These are phyloP conservation scores for Allomyces arbusculus DNA, from an alignment of 192 early-diverging fungal genomes.

Conservation along the genomic window DNA sequence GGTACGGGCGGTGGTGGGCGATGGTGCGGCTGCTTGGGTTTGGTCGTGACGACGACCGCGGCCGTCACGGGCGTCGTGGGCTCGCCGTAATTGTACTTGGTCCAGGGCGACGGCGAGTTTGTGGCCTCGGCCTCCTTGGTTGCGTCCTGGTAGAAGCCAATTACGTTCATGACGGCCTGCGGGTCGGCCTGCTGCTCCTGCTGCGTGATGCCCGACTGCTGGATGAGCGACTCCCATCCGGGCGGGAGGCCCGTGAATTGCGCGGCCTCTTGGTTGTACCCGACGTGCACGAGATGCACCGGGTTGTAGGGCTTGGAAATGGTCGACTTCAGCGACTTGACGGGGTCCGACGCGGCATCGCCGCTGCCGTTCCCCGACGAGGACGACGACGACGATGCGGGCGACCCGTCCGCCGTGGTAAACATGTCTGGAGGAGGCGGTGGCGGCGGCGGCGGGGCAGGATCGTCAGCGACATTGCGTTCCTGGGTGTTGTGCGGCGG, in stretches of 20 bases:
- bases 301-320: conserved; percentile 91
- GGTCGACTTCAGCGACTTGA: conserved; percentile 33
- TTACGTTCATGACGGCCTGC: conserved; percentile 67
- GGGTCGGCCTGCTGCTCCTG: conserved; percentile 84
- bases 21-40: too few relatives aligned
- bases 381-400: neutral
- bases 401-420: neutral
- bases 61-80: too few relatives aligned
- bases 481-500: too few relatives aligned
- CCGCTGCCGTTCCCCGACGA: neutral
- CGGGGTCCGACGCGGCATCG: neutral
- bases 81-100: too few relatives aligned
- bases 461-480: too few relatives aligned
- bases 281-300: conserved; percentile 92
- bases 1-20: too few relatives aligned
- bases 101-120: too few relatives aligned
- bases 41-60: too few relatives aligned
- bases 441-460: too few relatives aligned
- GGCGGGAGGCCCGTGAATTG: conserved; percentile 86
- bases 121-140: conserved; percentile 4
- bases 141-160: conserved; percentile 61
- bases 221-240: conserved; percentile 79
- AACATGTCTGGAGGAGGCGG: neutral
- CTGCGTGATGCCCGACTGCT: conserved; percentile 84
- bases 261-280: conserved; percentile 87